Evolutionary conservation across 495 filamentous ascomycete genomes (phyloP), one percentile per base, ranked within the genome.

Genomic region (Trichocladium uniseriatum): DNA sequence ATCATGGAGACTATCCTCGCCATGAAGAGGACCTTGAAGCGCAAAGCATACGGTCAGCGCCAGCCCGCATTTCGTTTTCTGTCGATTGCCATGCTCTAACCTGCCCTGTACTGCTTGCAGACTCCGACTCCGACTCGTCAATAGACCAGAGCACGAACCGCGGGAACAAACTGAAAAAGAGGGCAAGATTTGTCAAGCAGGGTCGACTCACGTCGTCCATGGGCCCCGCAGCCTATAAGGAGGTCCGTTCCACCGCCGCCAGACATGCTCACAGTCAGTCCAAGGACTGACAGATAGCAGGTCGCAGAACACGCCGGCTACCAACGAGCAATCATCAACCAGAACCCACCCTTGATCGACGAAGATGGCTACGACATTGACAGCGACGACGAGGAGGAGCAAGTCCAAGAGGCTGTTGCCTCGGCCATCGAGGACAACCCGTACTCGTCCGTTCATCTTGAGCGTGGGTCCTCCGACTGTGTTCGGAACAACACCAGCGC

Each of bases 101-200:
- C 55, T 27, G 38, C 10, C 13, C 16, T 11, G 27, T 19, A 2
- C 18, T 35, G 44, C 22, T 13, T 15, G 21, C 60, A 95, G 89
- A 85, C 41, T 86, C 86, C 38, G 89, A 91, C 59, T 87, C 87
- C 18, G 92, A 96, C 65, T 85, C 87, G 54, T 78, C 82, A 37
- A 86, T 92, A 58, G 77, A 80, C 36, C 78, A 81, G 61, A 79
- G 79, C 44, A 89, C 86, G 7, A 97, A 95, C 66, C 86, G 91
- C 58, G 89, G 87, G 39, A 86, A 95, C 64, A 99, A 95, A 63
- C 77, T 97, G 49, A 86, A 86, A 67, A 84, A 78, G 58, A 86
- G 86, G 60, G 82, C 89, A 36, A 77, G 79, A 62, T 87, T 85
- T 66, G 80, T 94, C 37, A 83, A 82, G 47, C 79, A 87, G 60